These are phyloP conservation scores for Phlebopus sp. DNA, from an alignment of 1,284 basidiomycete species.

Conservation along the genomic window DNA sequence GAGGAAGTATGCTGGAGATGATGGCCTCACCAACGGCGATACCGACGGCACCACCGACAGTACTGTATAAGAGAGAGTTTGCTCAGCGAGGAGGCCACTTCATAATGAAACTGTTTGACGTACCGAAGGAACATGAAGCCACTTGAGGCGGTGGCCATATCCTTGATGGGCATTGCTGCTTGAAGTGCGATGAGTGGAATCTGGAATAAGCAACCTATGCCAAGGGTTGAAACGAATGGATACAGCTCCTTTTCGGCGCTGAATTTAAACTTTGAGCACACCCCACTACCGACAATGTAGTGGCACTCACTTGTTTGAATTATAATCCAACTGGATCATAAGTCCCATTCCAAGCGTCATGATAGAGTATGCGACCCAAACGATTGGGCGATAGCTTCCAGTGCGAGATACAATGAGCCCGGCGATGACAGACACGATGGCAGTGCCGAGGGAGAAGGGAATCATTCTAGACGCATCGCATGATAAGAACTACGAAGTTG, in stretches of 20 bases:
- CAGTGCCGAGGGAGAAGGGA: conserved; percentile 65
- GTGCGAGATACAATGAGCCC: conserved; percentile 61
- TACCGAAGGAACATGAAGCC: conserved; percentile 72
- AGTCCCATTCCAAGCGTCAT: conserved; percentile 65
- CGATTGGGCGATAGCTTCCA: conserved; percentile 61
- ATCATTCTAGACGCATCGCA: conserved; percentile 59
- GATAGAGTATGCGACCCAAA: conserved; percentile 56
- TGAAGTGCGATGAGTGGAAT: conserved; percentile 70
- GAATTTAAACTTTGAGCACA: conserved; percentile 7
- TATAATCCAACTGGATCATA: conserved; percentile 52
- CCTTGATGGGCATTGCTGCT: conserved; percentile 78
- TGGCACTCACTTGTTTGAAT: conserved; percentile 44
- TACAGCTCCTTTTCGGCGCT: conserved; percentile 61
- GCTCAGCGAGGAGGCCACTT: background rate
- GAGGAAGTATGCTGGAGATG: conserved; percentile 56
- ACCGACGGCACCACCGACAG: conserved; percentile 77
- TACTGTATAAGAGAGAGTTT: conserved; percentile 38
- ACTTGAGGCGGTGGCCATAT: conserved; percentile 76
- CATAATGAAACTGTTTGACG: conserved; percentile 3
- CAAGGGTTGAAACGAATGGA: conserved; percentile 57
- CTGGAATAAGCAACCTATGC: conserved; percentile 65
- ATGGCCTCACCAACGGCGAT: conserved; percentile 72
- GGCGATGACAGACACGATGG: conserved; percentile 53
- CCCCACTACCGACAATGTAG: background rate
- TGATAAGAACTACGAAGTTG: background rate